Evolutionary conservation across 2,329 filamentous ascomycete genomes (phyloP), one percentile per base, ranked within the genome.

Genomic region (Trichophaea hybrida): DNA sequence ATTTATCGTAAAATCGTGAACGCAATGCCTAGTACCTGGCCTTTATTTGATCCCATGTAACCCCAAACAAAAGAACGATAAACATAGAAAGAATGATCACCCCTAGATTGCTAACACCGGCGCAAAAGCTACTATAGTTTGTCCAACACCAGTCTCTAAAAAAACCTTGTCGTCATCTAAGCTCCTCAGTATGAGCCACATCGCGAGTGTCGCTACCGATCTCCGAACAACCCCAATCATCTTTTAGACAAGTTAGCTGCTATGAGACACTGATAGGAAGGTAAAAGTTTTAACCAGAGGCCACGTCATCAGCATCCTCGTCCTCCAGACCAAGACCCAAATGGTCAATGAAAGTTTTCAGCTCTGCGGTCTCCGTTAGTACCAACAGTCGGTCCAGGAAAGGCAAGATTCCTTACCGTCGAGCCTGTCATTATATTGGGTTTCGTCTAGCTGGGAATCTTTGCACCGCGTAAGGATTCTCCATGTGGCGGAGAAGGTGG

Each of bases 151-250:
- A 24, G 24, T 24, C 24, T 24, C 24, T n/a, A n/a, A 24, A 24
- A 24, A 24, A 24, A 24, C 24, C 38, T 43, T 4, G n/a, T 15
- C n/a, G 24, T 8, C 12, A 49, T 49, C 44, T 49, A 49, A n/a
- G 24, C 17, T 49, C 44, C 2, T 49, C 44, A 8, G 44, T 24
- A 24, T 12, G 44, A 49, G 7, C 15, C 56, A 64, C 60, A 52
- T 64, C 62, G 55, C 61, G 61, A 32, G 63, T 65, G 38, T 65
- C 63, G 57, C 63, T 65, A 55, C 59, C 61, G 51, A 62, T 59
- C 37, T 65, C 63, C 58, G 63, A 65, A 53, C 63, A 58, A 49
- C 58, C 59, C 63, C 63, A 65, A 51, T 64, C 63, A 64, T 65
- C 63, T 65, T 59, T 24, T 10, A 4, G 24, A 12, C n/a, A 37